Conservation (phyloP, 2,329 filamentous ascomycete species). For the Boeremia lycopersici region DNA sequence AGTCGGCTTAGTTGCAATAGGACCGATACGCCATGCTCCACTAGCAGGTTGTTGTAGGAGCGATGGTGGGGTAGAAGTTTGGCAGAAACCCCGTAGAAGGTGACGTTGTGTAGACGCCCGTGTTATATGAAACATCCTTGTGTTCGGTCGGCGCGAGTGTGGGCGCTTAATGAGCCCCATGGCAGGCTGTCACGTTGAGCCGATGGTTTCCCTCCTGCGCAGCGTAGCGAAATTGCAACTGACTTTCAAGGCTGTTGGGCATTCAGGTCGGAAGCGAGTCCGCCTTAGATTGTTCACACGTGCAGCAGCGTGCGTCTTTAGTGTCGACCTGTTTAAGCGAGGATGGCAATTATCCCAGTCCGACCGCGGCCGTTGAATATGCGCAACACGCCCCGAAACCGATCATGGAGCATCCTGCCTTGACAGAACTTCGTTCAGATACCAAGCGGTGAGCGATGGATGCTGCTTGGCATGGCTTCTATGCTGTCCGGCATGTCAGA, state of each 20-base stretch:
- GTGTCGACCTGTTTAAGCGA: constrained; percentile 34
- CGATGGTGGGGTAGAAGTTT: constrained; percentile 23
- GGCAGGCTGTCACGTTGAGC: background rate
- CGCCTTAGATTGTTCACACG: constrained; percentile 26
- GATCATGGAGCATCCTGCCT: background rate
- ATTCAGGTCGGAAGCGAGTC: constrained; percentile 31
- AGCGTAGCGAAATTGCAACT: background rate
- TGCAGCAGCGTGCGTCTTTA: constrained; percentile 38
- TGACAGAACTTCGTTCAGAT: background rate
- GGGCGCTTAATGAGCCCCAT: constrained; percentile 9
- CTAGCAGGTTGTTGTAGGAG: constrained; percentile 18
- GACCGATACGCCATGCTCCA: constrained; percentile 29
- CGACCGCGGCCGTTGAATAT: constrained; percentile 23
- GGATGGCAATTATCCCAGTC: constrained; percentile 26
- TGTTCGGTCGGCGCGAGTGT: constrained; percentile 7
- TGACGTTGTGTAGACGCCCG: constrained; percentile 16
- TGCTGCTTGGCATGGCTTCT: background rate
- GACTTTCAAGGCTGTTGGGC: constrained; percentile 18
- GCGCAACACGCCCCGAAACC: constrained; percentile 2
- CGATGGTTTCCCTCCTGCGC: background rate
- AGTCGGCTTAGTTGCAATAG: constrained; percentile 25
- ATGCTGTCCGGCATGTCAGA: too few species aligned
- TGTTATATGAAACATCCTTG: constrained; percentile 8
- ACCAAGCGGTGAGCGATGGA: background rate
- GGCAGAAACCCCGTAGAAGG: constrained; percentile 16